phyloP scores from a whole-genome alignment of 1,284 basidiomycete species.

The Naganishia cerealis region DNA sequence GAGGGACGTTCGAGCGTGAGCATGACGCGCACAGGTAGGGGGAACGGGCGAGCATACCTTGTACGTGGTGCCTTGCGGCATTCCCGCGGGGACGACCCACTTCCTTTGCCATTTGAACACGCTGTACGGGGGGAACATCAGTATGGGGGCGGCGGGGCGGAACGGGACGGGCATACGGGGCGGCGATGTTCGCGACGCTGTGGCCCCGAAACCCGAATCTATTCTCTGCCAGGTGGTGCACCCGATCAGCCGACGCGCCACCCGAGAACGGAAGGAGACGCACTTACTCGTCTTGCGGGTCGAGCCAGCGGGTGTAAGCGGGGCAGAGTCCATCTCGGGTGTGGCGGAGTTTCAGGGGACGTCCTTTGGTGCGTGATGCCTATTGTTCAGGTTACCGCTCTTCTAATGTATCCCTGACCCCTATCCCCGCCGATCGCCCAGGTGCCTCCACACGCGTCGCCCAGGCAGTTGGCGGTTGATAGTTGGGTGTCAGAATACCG shows the following conservation, averaged over 20 bases:
- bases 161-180: slow-evolving; percentile 5
- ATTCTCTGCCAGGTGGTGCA: not conserved
- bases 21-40: not conserved
- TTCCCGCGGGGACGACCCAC: slow-evolving; percentile 14
- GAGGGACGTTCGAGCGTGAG: not conserved
- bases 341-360: not conserved
- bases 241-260: not conserved
- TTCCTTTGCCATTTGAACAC: slow-evolving; percentile 22
- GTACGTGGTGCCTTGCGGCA: slow-evolving; percentile 18
- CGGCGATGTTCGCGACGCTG: slow-evolving; percentile 8
- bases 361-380: not conserved
- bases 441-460: not conserved
- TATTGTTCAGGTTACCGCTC: no score
- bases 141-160: not conserved
- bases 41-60: slow-evolving; percentile 2
- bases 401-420: no score
- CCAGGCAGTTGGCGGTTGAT: not conserved
- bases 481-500: not conserved
- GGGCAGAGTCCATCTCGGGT: slow-evolving; percentile 4
- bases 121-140: not conserved
- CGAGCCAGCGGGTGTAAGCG: slow-evolving; percentile 12
- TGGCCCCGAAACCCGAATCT: slow-evolving; percentile 13
- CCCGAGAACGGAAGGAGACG: not conserved
- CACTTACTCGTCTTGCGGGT: slow-evolving; percentile 21
- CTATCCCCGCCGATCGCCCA: not conserved